Evolutionary conservation across 139 green algal genomes (phyloP).

Genomic region (Micromonas commoda): DNA sequence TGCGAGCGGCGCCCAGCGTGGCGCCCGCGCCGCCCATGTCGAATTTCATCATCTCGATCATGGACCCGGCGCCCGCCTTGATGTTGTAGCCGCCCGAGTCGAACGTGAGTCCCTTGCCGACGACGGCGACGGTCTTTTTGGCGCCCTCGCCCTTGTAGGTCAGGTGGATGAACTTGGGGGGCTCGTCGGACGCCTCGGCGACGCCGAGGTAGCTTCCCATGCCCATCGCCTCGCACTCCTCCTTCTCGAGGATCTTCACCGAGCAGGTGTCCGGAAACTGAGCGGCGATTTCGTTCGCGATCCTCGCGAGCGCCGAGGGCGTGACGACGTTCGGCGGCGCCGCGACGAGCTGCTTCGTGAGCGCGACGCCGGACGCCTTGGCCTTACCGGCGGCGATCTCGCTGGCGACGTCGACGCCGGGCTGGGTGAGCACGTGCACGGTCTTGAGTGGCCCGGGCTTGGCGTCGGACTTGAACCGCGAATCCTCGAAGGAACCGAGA

Average conservation of each 20-base stretch:
- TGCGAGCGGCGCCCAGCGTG: slow-evolving; percentile 59
- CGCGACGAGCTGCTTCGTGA: slow-evolving; percentile 82
- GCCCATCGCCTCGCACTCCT: slow-evolving; percentile 75
- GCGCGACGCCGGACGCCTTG: slow-evolving; percentile 35
- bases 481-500: slow-evolving; percentile 70
- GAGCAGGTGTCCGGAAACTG: slow-evolving; percentile 49
- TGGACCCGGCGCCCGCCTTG: slow-evolving; percentile 79
- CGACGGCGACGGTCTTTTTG: slow-evolving; percentile 61
- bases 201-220: slow-evolving; percentile 96
- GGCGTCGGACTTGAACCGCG: slow-evolving; percentile 81
- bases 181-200: slow-evolving; percentile 63
- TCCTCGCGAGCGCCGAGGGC: slow-evolving; percentile 52
- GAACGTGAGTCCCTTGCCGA: slow-evolving; percentile 89
- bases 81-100: slow-evolving; percentile 95
- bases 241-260: slow-evolving; percentile 73
- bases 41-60: slow-evolving; percentile 95
- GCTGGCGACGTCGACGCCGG: slow-evolving; percentile 15
- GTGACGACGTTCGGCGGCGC: slow-evolving; percentile 91
- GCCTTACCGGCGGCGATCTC: slow-evolving; percentile 22
- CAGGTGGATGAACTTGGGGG: slow-evolving; percentile 95
- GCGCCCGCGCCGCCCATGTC: slow-evolving; percentile 71
- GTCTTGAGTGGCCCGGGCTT: slow-evolving; percentile 39
- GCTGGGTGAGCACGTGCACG: slow-evolving; percentile 28
- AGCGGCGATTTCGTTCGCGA: slow-evolving; percentile 43
- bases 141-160: slow-evolving; percentile 65